These are phyloP conservation scores for Blastomyces parvus DNA, from an alignment of 2,329 filamentous ascomycete species.

Conservation along the genomic window DNA sequence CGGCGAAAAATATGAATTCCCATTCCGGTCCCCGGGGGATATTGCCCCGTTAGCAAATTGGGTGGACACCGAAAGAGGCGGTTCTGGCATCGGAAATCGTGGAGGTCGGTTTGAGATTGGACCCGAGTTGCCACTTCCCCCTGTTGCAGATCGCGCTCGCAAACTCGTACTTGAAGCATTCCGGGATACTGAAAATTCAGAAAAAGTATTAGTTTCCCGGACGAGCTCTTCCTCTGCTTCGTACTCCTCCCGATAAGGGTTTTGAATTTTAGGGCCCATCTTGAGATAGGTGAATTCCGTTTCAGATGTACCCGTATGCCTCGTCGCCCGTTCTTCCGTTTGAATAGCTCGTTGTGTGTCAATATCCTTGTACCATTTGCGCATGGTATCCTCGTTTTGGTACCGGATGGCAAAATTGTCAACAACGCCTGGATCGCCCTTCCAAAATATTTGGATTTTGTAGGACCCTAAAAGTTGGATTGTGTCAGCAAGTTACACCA, in stretches of 20 bases:
- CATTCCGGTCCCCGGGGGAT: constrained; percentile 54
- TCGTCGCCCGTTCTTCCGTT: constrained; percentile 45
- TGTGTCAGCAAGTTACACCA: not conserved
- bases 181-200: constrained; percentile 49
- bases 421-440: constrained; percentile 74
- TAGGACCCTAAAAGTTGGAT: constrained; percentile 58
- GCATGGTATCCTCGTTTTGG: constrained; percentile 81
- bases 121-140: constrained; percentile 41
- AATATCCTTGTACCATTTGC: constrained; percentile 77
- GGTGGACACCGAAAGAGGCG: constrained; percentile 59
- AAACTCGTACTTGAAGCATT: constrained; percentile 68
- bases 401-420: constrained; percentile 97
- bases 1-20: constrained; percentile 93
- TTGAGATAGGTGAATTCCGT: constrained; percentile 76
- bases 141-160: constrained; percentile 65
- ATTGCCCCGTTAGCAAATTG: constrained; percentile 42
- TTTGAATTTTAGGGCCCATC: constrained; percentile 60
- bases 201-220: constrained; percentile 31
- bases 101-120: constrained; percentile 47
- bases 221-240: constrained; percentile 44
- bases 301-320: constrained; percentile 46
- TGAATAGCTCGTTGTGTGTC: constrained; percentile 59
- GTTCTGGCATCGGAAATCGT: constrained; percentile 59
- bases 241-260: constrained; percentile 64
- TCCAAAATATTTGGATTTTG: constrained; percentile 97